phyloP scores from a whole-genome alignment of 768 basidiomycete species.

The Porpolomopsis calyptriformis region DNA sequence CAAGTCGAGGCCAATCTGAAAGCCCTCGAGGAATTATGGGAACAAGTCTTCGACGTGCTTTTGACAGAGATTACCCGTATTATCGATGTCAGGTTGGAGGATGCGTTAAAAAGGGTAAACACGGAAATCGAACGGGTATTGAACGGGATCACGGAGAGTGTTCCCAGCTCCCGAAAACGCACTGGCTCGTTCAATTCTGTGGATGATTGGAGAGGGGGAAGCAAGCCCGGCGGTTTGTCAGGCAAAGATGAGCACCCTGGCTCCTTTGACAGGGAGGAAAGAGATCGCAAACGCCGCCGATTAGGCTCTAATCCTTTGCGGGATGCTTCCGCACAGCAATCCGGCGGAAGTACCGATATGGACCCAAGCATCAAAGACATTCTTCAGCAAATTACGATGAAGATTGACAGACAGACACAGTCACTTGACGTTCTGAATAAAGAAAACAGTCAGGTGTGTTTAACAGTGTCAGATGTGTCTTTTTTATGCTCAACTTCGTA shows the following conservation, averaged over 20 bases:
- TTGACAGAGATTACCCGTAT: conserved; percentile 29
- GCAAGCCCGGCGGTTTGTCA: background rate
- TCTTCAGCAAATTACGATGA: conserved; percentile 36
- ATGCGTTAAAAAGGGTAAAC: conserved; percentile 25
- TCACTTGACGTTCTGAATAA: conserved; percentile 32
- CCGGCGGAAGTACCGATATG: conserved; percentile 3
- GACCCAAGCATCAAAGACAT: conserved; percentile 22
- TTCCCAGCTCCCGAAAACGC: conserved; percentile 8
- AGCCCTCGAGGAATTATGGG: conserved; percentile 37
- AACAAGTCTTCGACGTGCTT: conserved; percentile 32
- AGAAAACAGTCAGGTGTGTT: conserved; percentile 38
- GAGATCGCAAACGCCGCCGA: conserved; percentile 22
- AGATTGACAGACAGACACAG: conserved; percentile 39
- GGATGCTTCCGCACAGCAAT: background rate
- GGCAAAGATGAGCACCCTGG: background rate
- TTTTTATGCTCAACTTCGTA: background rate
- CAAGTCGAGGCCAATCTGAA: conserved; percentile 29
- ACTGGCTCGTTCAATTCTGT: conserved; percentile 1
- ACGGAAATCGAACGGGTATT: background rate
- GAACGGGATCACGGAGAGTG: conserved; percentile 7
- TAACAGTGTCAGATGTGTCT: background rate
- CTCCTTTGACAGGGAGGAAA: conserved; percentile 7
- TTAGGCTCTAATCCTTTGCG: conserved; percentile 4
- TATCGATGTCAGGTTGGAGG: conserved; percentile 24
- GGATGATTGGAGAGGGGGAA: conserved; percentile 9